Evolutionary conservation across 371 early-diverging fungal species (phyloP).

Genomic region (Synchytrium microbalum): DNA sequence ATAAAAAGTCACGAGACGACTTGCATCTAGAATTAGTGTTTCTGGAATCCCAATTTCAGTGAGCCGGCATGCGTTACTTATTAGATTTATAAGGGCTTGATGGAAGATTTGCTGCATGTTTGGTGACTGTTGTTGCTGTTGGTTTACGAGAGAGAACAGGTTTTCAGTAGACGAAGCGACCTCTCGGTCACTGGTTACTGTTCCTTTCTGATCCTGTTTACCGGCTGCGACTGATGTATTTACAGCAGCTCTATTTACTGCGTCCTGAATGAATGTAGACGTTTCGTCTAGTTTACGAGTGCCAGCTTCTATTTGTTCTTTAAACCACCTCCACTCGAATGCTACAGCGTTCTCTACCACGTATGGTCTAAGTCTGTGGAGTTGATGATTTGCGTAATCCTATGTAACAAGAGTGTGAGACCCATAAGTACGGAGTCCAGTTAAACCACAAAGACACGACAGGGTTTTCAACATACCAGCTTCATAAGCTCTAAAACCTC

Average conservation of each 20-base stretch:
- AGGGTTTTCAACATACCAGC: slow-evolving; percentile 47
- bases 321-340: slow-evolving; percentile 59
- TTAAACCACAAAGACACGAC: slow-evolving; percentile 1
- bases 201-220: too few species aligned
- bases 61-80: slow-evolving; percentile 1
- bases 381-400: slow-evolving; percentile 64
- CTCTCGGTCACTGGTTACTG: neutral
- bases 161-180: neutral
- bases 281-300: neutral
- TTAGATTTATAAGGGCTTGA: slow-evolving; percentile 11
- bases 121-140: too few species aligned
- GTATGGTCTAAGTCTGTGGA: slow-evolving; percentile 49
- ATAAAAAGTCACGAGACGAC: slow-evolving; percentile 52
- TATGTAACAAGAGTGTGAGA: slow-evolving; percentile 11
- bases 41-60: slow-evolving; percentile 26
- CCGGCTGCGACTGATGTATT: too few species aligned
- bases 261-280: neutral
- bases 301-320: slow-evolving; percentile 35
- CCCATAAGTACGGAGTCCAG: neutral
- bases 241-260: neutral
- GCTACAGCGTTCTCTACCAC: slow-evolving; percentile 43
- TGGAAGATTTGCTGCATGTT: slow-evolving; percentile 7
- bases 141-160: too few species aligned
- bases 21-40: slow-evolving; percentile 54
- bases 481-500: slow-evolving; percentile 65